Evolutionary conservation across 345 rosid species (phyloP), one percentile per base, ranked within the genome.

Genomic region (Acer yangbiense): DNA sequence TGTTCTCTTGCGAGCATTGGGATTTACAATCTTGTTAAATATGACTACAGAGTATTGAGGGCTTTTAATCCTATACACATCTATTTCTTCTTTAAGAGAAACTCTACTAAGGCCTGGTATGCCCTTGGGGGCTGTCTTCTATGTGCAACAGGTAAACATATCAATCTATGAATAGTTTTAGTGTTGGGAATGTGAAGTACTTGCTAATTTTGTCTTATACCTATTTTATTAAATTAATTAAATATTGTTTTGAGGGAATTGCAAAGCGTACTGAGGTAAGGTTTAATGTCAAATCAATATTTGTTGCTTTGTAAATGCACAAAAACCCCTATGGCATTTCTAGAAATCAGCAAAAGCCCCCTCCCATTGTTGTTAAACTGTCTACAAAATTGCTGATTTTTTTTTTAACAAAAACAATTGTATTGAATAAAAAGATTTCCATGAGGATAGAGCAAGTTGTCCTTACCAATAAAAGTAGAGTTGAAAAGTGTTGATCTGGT

Each of bases 41-140:
- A 90, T 81, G 93, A 94, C 80, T 77, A 72, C 80, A 86, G 95
- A 74, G 98, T 96, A 77, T 83, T 86, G 72, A 87, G 83, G 82
- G 99, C 99, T 71, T 94, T 96, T 81, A 96, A 94, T 87, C 99
- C 99, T 25, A 71, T 90, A 82, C 89, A 96, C 76, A 90, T 96
- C 82, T 96, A 94, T 89, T 89, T 73, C 81, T 96, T 85, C 85
- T 96, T 94, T 91, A 83, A 96, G 87, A 84, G 98, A 84, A 94
- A 96, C 84, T 88, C 98, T 46, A 76, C 80, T 58, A 89, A 89
- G 75, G 99, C 97, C 58, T 96, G 98, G 99, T 91, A 82, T 81
- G 91, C 99, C 6, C 98, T 96, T 54, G 99, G 99, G 69, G 98
- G 99, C 78, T 96, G 99, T 90, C 88, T 96, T 84, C 97, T 96